Evolutionary conservation across 805 yeast genomes (phyloP).

Genomic region (Schwanniomyces sp.): DNA sequence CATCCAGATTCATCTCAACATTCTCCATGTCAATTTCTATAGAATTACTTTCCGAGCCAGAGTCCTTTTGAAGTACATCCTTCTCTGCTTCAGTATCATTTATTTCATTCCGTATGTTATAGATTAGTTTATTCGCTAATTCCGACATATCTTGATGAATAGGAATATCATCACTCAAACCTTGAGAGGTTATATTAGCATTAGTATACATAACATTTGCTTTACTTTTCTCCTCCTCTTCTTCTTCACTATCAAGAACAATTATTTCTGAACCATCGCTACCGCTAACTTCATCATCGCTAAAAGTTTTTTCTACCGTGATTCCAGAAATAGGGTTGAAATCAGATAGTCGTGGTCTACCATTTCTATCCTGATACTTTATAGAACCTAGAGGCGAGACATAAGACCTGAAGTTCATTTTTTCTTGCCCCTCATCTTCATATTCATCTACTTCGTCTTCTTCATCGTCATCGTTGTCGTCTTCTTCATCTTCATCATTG

Average conservation of each 20-base stretch:
- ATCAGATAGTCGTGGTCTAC: constrained; percentile 4
- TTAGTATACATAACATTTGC: background rate
- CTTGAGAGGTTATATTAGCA: background rate
- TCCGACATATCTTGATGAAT: background rate
- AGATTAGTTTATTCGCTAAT: constrained; percentile 7
- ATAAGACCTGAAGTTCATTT: background rate
- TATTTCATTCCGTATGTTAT: constrained; percentile 9
- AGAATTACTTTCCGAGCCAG: constrained; percentile 13
- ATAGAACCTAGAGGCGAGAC: background rate
- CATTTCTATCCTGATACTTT: constrained; percentile 1
- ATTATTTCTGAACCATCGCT: constrained; percentile 6
- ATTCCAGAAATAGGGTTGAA: background rate
- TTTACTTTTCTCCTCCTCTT: background rate
- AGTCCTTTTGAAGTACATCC: constrained; percentile 26
- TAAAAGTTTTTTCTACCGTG: background rate
- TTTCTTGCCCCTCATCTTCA: background rate
- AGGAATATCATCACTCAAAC: background rate
- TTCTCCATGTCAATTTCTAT: constrained; percentile 39
- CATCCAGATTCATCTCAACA: constrained; percentile 43
- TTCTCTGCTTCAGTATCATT: constrained; percentile 15
- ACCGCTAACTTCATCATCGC: constrained; percentile 8
- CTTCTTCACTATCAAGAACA: constrained; percentile 13
- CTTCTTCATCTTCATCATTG: constrained; percentile 50
- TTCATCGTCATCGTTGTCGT: constrained; percentile 5
- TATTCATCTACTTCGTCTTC: constrained; percentile 6